Evolutionary conservation across 495 filamentous ascomycete genomes (phyloP).

Genomic region (Clavariopsis aquatica): DNA sequence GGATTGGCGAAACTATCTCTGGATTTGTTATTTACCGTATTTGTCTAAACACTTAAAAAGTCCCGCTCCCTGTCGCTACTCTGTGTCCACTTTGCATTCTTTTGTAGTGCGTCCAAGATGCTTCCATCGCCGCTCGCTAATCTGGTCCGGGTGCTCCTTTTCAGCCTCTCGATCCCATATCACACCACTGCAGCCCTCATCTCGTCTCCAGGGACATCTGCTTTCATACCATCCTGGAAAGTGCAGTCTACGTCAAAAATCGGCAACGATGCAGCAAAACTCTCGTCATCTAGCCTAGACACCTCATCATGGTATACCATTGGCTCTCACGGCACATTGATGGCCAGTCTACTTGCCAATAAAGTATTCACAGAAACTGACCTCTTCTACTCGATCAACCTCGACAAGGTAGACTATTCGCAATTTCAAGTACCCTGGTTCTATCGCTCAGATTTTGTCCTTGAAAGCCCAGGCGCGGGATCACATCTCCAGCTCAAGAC

Average conservation of each 20-base stretch:
- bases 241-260: slow-evolving; percentile 53
- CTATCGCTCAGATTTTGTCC: slow-evolving; percentile 59
- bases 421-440: slow-evolving; percentile 61
- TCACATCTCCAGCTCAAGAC: slow-evolving; percentile 58
- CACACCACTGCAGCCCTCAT: slow-evolving; percentile 4
- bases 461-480: slow-evolving; percentile 47
- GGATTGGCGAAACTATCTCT: too few relatives aligned
- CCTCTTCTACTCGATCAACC: slow-evolving; percentile 60
- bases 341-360: slow-evolving; percentile 58
- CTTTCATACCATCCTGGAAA: slow-evolving; percentile 57
- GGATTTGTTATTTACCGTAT: too few relatives aligned
- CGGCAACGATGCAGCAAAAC: slow-evolving; percentile 42
- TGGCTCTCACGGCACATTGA: slow-evolving; percentile 55
- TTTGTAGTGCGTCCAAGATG: background rate
- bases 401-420: slow-evolving; percentile 49
- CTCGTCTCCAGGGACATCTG: slow-evolving; percentile 9
- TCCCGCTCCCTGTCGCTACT: background rate
- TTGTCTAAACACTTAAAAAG: background rate
- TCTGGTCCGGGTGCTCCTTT: background rate
- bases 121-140: background rate
- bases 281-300: slow-evolving; percentile 54
- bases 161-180: background rate
- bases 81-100: background rate
- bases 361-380: slow-evolving; percentile 57
- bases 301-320: slow-evolving; percentile 58